Evolutionary conservation across 495 filamentous ascomycete genomes (phyloP), one percentile per base, ranked within the genome.

Genomic region (Talaromyces stipitatus): DNA sequence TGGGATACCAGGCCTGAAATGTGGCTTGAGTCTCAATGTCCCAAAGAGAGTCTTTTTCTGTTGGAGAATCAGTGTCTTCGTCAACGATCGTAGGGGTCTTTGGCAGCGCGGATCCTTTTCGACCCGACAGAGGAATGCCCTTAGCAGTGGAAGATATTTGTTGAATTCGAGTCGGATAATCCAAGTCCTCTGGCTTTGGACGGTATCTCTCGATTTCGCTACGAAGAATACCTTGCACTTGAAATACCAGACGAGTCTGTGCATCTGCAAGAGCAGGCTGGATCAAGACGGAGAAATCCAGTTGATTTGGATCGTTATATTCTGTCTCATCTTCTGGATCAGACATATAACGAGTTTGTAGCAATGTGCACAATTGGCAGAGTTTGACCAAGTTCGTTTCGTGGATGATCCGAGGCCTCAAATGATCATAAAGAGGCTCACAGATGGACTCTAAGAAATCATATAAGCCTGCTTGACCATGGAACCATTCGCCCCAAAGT

Each of bases 321-420:
- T 85, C 81, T 12, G 82, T 75, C 46, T 88, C 81, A 47, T 95
- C 91, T 43, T 88, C 87, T 33, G 80, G 78, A 45, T 87, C 84
- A 22, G 86, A 74, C 62, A 92, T 78, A 60, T 95, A 95, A 41
- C 87, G 84, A n/a, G 88, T 89, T 61, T 92, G 90, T 10, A 96
- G 73, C 66, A 92, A 78, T 8, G 85, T 86, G 55, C 90, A 86
- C 1, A 96, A 72, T 62, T 90, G 87, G 70, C 90, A 95, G 3
- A 92, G 80, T 72, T 87, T 82, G 73, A 90, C 62, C 60, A 87
- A 74, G 72, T 81, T 82, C 18, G 78, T 85, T 64, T 90, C 87
- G 60, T 86, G 85, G 43, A 89, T 86, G 22, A 84, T 88, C 28
- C 80, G 74, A 7, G 87, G 87, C 29, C 83, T 77, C 22, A 90